Evolutionary conservation across 1,139 yeast genomes (phyloP).

Genomic region (Wickerhamomyces sp.): DNA sequence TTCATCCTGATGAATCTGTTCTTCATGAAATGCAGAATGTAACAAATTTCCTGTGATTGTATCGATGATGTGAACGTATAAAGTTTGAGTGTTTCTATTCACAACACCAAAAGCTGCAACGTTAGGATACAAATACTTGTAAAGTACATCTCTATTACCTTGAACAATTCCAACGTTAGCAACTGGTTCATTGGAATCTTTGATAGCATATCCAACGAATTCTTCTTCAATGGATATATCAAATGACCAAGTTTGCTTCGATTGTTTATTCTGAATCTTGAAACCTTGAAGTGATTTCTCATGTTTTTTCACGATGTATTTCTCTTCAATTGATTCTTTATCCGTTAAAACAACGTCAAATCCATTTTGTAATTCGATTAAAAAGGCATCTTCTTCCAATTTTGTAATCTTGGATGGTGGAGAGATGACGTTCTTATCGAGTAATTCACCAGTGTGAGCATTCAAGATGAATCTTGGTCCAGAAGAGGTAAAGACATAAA

Average conservation of each 20-base stretch:
- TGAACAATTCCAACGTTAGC: slow-evolving; percentile 69
- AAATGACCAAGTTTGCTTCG: slow-evolving; percentile 30
- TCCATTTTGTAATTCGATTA: slow-evolving; percentile 21
- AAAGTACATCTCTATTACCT: slow-evolving; percentile 69
- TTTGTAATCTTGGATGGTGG: slow-evolving; percentile 14
- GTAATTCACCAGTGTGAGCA: slow-evolving; percentile 14
- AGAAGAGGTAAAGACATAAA: slow-evolving; percentile 24
- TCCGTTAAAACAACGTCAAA: slow-evolving; percentile 18
- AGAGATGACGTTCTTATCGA: slow-evolving; percentile 11
- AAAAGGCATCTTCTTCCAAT: slow-evolving; percentile 19
- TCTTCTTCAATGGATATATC: slow-evolving; percentile 25
- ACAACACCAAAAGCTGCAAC: slow-evolving; percentile 50
- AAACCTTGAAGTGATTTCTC: slow-evolving; percentile 23
- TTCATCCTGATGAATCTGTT: slow-evolving; percentile 31
- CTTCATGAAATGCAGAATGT: slow-evolving; percentile 40
- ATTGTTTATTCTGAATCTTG: slow-evolving; percentile 15
- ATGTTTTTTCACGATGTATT: slow-evolving; percentile 23
- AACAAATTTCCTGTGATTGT: slow-evolving; percentile 64
- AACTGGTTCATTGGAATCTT: slow-evolving; percentile 40
- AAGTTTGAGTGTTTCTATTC: slow-evolving; percentile 25
- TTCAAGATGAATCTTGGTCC: slow-evolving; percentile 21
- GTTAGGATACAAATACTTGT: slow-evolving; percentile 80
- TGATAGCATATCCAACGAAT: slow-evolving; percentile 34
- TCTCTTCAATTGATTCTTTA: slow-evolving; percentile 4
- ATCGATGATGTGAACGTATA: slow-evolving; percentile 56